Conservation (phyloP, 2,329 filamentous ascomycete species). For the Chaetomium olivaceum region DNA sequence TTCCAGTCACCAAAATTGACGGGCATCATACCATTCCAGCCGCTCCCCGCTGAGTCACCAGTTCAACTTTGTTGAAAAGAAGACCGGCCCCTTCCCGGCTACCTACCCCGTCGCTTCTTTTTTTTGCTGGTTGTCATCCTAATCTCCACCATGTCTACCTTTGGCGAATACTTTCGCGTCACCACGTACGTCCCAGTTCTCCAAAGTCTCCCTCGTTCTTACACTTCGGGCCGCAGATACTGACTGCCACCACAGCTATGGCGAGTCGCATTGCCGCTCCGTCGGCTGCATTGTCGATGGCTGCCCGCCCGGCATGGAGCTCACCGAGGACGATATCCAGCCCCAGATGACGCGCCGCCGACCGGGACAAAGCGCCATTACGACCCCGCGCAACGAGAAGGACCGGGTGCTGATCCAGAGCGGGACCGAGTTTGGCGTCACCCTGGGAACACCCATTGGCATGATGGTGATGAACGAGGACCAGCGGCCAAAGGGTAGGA, state of each 20-base stretch:
- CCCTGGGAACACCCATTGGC: constrained; percentile 86
- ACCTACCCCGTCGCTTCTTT: background rate
- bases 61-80: background rate
- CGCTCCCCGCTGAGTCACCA: constrained; percentile 24
- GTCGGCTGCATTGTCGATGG: constrained; percentile 96
- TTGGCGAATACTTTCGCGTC: constrained; percentile 78
- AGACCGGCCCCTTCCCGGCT: background rate
- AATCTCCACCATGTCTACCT: constrained; percentile 72
- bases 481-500: constrained; percentile 68
- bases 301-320: constrained; percentile 80
- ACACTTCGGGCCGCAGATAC: background rate
- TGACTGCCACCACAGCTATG: constrained; percentile 42
- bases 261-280: constrained; percentile 74
- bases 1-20: constrained; percentile 12
- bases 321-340: constrained; percentile 87
- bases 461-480: constrained; percentile 90
- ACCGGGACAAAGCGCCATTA: constrained; percentile 86
- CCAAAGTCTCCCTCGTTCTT: background rate
- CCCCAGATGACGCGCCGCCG: constrained; percentile 89
- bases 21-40: constrained; percentile 14
- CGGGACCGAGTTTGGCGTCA: constrained; percentile 85
- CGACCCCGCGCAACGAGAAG: constrained; percentile 90
- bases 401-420: constrained; percentile 91
- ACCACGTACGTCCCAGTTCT: constrained; percentile 65
- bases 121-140: background rate